Percentiles rank a stretch among this genome's conserved stretches.
phyloP scores from a whole-genome alignment of 345 rosid genomes.

The Passiflora organensis region DNA sequence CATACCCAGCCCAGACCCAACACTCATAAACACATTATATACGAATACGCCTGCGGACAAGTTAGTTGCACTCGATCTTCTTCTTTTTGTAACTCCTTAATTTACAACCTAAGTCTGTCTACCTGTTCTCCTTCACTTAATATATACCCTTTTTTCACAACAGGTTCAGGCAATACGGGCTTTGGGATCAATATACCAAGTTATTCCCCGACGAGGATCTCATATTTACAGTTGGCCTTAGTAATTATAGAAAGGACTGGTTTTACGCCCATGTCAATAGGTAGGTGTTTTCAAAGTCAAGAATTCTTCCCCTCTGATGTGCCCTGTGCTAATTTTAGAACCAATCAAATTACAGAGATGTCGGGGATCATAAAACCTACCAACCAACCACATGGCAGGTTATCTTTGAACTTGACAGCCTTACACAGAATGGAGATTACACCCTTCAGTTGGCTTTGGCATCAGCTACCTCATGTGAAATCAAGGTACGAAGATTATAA shows the following conservation, averaged over 20 bases:
- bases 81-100: not conserved
- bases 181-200: constrained; percentile 21
- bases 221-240: constrained; percentile 7
- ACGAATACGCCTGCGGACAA: constrained; percentile 16
- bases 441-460: constrained; percentile 70
- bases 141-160: not conserved
- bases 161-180: constrained; percentile 24
- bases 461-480: constrained; percentile 33
- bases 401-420: constrained; percentile 32
- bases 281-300: constrained; percentile 5
- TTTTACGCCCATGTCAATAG: constrained; percentile 77
- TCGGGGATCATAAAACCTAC: constrained; percentile 26
- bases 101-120: too few species aligned
- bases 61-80: constrained; percentile 17
- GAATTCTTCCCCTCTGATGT: not conserved
- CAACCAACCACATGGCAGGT: constrained; percentile 67
- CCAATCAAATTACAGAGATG: constrained; percentile 24
- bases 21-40: constrained; percentile 37
- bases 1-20: constrained; percentile 59
- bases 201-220: constrained; percentile 16
- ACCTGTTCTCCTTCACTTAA: not conserved
- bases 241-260: constrained; percentile 38
- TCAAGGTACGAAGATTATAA: constrained; percentile 25
- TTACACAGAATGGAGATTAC: constrained; percentile 30
- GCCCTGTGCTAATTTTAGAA: not conserved